phyloP scores from a whole-genome alignment of 108 stramenopile species.

The Poteriospumella lacustris region DNA sequence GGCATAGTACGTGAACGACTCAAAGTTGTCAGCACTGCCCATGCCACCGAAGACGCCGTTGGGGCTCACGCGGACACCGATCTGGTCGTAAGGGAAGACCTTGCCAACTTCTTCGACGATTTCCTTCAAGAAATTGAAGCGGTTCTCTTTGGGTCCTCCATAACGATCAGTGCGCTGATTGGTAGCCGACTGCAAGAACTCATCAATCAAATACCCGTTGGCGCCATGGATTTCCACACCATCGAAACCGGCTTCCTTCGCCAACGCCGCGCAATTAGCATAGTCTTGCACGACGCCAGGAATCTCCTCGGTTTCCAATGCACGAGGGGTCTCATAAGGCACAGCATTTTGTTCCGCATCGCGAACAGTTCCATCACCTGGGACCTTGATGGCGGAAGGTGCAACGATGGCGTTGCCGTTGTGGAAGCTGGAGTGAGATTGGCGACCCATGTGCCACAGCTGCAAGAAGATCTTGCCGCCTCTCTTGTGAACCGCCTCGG shows the following conservation, averaged over 20 bases:
- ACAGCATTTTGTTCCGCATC: background rate
- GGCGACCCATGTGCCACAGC: slow-evolving; percentile 28
- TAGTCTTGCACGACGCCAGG: slow-evolving; percentile 44
- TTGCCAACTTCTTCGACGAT: background rate
- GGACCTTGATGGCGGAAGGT: background rate
- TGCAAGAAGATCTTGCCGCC: background rate
- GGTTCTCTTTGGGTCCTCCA: slow-evolving; percentile 47
- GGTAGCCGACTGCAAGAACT: slow-evolving; percentile 50
- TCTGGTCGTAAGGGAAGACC: slow-evolving; percentile 11
- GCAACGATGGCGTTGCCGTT: background rate
- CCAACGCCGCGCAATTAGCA: slow-evolving; percentile 42
- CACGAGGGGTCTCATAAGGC: slow-evolving; percentile 28
- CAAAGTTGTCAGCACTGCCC: slow-evolving; percentile 15
- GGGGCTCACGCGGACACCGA: slow-evolving; percentile 14
- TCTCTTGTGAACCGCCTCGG: slow-evolving; percentile 20
- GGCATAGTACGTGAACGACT: background rate
- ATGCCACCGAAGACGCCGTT: slow-evolving; percentile 12
- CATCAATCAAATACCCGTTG: slow-evolving; percentile 62
- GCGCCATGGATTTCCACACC: slow-evolving; percentile 59
- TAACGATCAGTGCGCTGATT: slow-evolving; percentile 56
- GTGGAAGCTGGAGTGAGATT: background rate
- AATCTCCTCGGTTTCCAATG: slow-evolving; percentile 56
- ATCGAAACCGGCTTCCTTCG: slow-evolving; percentile 58
- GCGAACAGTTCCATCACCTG: background rate
- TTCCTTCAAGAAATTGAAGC: background rate